Conservation (phyloP, 305 asterid genomes). For the Fraxinus sp. region DNA sequence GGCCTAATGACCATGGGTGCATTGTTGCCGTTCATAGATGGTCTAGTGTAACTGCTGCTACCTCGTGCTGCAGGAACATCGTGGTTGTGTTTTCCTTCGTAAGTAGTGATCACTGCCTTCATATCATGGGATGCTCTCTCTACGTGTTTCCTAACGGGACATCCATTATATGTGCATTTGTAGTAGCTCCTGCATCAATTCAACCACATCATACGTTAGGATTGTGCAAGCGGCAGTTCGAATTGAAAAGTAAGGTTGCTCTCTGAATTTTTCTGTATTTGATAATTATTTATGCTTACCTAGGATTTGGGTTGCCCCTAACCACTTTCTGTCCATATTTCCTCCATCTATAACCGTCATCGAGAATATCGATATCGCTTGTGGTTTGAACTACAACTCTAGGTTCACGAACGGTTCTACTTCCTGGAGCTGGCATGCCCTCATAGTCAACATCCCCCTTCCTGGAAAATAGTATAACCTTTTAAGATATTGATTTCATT, state of each 20-base stretch:
- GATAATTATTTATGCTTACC: conserved; percentile 33
- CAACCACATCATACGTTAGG: conserved; percentile 2
- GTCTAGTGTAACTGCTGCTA: conserved; percentile 24
- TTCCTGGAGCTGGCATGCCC: conserved; percentile 56
- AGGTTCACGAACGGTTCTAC: conserved; percentile 64
- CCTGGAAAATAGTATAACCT: conserved; percentile 41
- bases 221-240: neutral
- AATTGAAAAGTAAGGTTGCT: neutral
- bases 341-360: conserved; percentile 68
- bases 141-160: conserved; percentile 25
- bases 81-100: conserved; percentile 28
- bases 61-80: conserved; percentile 27
- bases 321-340: conserved; percentile 67
- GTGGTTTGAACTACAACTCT: conserved; percentile 63
- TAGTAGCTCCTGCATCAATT: conserved; percentile 35
- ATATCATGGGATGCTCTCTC: conserved; percentile 24
- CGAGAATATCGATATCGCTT: conserved; percentile 61
- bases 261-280: neutral
- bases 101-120: conserved; percentile 23
- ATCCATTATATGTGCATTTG: conserved; percentile 21
- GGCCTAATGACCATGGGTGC: conserved; percentile 35
- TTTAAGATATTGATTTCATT: neutral
- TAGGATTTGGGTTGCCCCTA: conserved; percentile 61
- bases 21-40: conserved; percentile 28
- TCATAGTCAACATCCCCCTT: conserved; percentile 62